A percentile compares a stretch with the other conserved stretches of the same genome.
These are phyloP conservation scores for Cyclotella sp. DNA, from an alignment of 108 stramenopile genomes.

Conservation along the genomic window DNA sequence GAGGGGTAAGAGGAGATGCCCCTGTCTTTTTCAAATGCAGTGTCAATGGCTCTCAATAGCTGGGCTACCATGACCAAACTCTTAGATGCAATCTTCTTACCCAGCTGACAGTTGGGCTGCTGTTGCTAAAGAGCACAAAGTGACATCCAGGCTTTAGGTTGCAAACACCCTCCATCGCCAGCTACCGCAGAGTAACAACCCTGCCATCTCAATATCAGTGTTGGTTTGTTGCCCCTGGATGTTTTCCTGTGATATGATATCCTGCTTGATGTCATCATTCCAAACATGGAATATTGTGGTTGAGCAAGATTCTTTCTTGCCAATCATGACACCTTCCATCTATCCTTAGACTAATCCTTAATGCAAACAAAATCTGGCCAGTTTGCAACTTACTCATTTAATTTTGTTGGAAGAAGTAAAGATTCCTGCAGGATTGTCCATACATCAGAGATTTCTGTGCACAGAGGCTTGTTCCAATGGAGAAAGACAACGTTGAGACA, in stretches of 20 bases:
- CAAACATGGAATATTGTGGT: conserved; percentile 21
- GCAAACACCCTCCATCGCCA: conserved; percentile 15
- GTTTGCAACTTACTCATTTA: background rate
- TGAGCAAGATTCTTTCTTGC: background rate
- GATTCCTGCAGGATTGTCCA: background rate
- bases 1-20: conserved; percentile 13
- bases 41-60: conserved; percentile 4
- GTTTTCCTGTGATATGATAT: conserved; percentile 30
- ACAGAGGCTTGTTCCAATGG: background rate
- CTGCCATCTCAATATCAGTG: conserved; percentile 44
- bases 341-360: conserved; percentile 18
- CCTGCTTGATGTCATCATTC: conserved; percentile 21
- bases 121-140: conserved; percentile 19
- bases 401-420: background rate
- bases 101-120: conserved; percentile 18
- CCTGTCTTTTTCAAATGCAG: background rate
- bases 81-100: conserved; percentile 3
- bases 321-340: conserved; percentile 33
- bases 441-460: background rate
- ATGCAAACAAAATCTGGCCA: conserved; percentile 19
- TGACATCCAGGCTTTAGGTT: background rate
- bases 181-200: conserved; percentile 14
- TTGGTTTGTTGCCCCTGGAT: conserved; percentile 32
- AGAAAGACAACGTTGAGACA: background rate
- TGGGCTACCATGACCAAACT: background rate